Percentiles rank a stretch among this genome's conserved stretches.
phyloP scores from a whole-genome alignment of 768 basidiomycete genomes.

The Calocera cornea region DNA sequence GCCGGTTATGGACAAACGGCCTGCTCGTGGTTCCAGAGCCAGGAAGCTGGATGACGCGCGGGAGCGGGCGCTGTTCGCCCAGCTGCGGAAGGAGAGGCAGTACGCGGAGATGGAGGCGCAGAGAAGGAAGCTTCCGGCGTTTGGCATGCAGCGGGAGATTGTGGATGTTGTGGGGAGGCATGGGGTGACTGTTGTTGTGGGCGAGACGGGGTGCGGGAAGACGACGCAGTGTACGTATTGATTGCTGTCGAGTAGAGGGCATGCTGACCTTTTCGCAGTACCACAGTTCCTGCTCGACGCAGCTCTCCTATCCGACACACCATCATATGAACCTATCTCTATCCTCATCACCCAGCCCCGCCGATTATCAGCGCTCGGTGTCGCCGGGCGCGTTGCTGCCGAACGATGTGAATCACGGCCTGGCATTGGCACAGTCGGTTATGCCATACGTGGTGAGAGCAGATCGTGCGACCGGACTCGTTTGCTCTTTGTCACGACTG shows the following conservation, averaged over 20 bases:
- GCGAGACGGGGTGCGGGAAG: constrained; percentile 88
- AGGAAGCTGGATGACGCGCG: constrained; percentile 16
- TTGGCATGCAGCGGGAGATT: constrained; percentile 49
- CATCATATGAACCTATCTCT: constrained; percentile 33
- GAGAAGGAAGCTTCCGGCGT: constrained; percentile 63
- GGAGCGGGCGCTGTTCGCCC: constrained; percentile 29
- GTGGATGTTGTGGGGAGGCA: constrained; percentile 41
- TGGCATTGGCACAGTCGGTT: constrained; percentile 70
- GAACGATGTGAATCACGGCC: constrained; percentile 45
- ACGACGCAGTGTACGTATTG: constrained; percentile 58
- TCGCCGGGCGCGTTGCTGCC: constrained; percentile 71
- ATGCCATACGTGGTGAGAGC: constrained; percentile 77
- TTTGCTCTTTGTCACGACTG: constrained; percentile 83
- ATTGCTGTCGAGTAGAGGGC: not conserved
- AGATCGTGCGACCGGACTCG: constrained; percentile 53
- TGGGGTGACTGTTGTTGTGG: constrained; percentile 70
- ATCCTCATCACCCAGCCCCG: constrained; percentile 86
- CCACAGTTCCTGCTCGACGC: constrained; percentile 85
- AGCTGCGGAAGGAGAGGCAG: constrained; percentile 30
- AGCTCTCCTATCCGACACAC: constrained; percentile 21
- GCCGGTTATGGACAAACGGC: constrained; percentile 14
- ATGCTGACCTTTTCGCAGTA: constrained; percentile 30
- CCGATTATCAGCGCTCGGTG: constrained; percentile 75
- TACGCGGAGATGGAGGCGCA: constrained; percentile 44
- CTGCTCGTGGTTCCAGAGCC: constrained; percentile 12